These are phyloP conservation scores for Calocybe cyanea DNA, from an alignment of 768 basidiomycete species.

Conservation along the genomic window DNA sequence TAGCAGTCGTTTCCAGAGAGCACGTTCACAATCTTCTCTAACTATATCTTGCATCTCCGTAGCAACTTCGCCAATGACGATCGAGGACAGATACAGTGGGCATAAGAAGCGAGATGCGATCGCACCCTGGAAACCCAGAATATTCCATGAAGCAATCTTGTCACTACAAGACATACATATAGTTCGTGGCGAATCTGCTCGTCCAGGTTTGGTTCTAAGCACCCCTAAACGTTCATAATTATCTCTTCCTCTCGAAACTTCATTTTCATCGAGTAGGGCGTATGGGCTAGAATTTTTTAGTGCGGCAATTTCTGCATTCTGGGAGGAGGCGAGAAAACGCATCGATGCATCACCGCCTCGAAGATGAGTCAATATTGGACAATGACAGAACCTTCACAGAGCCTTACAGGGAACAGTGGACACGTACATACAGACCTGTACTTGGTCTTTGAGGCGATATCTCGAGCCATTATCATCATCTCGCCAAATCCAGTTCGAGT, in stretches of 20 bases:
- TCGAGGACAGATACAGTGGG: slow-evolving; percentile 60
- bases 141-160: slow-evolving; percentile 86
- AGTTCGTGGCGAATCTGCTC: slow-evolving; percentile 83
- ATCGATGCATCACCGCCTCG: slow-evolving; percentile 90
- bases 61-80: slow-evolving; percentile 75
- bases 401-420: slow-evolving; percentile 52
- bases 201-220: slow-evolving; percentile 90
- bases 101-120: slow-evolving; percentile 50
- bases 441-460: slow-evolving; percentile 43
- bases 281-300: slow-evolving; percentile 51
- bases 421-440: slow-evolving; percentile 67
- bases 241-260: slow-evolving; percentile 70
- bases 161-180: slow-evolving; percentile 91
- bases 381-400: slow-evolving; percentile 3
- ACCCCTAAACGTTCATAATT: slow-evolving; percentile 73
- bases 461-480: slow-evolving; percentile 26
- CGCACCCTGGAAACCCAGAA: slow-evolving; percentile 84
- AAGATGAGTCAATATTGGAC: slow-evolving; percentile 6
- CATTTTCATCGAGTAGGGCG: slow-evolving; percentile 29
- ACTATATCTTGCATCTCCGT: slow-evolving; percentile 34
- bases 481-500: slow-evolving; percentile 49
- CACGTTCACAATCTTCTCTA: slow-evolving; percentile 61
- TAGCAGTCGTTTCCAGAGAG: slow-evolving; percentile 56
- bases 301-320: slow-evolving; percentile 68
- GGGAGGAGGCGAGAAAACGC: slow-evolving; percentile 67